Conservation (phyloP, 768 basidiomycete species). For the Coprinopsis strossmayeri region DNA sequence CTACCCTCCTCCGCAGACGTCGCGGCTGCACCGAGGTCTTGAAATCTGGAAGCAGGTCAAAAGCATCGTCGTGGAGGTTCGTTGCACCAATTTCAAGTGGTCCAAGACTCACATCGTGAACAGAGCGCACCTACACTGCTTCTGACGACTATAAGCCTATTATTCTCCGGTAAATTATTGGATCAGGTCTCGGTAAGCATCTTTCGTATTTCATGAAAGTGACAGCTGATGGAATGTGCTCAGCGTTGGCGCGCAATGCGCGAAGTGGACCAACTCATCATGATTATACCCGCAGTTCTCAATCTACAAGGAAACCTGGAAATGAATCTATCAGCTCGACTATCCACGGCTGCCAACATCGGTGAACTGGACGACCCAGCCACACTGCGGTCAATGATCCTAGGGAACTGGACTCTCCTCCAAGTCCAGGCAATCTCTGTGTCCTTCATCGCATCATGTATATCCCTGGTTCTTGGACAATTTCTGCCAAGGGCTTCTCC, state of each 20-base stretch:
- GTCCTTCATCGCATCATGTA: slow-evolving; percentile 76
- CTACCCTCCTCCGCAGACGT: slow-evolving; percentile 16
- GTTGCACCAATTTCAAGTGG: slow-evolving; percentile 13
- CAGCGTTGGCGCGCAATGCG: slow-evolving; percentile 88
- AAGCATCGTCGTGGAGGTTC: slow-evolving; percentile 67
- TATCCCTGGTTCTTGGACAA: slow-evolving; percentile 68
- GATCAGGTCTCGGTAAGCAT: slow-evolving; percentile 76
- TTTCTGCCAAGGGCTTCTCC: slow-evolving; percentile 36
- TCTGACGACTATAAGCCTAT: slow-evolving; percentile 73
- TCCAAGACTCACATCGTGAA: neutral
- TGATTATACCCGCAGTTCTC: slow-evolving; percentile 90
- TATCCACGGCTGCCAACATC: slow-evolving; percentile 93
- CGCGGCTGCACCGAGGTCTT: slow-evolving; percentile 15
- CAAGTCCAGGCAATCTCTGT: slow-evolving; percentile 93
- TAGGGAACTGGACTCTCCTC: slow-evolving; percentile 79
- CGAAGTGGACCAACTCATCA: slow-evolving; percentile 89
- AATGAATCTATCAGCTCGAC: slow-evolving; percentile 94
- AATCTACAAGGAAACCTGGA: slow-evolving; percentile 98
- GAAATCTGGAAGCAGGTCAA: slow-evolving; percentile 49
- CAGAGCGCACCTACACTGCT: slow-evolving; percentile 87
- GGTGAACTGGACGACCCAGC: slow-evolving; percentile 78
- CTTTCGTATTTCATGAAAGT: neutral
- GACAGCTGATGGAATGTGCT: neutral
- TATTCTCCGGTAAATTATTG: slow-evolving; percentile 88
- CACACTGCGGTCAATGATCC: slow-evolving; percentile 56